Evolutionary conservation across 495 filamentous ascomycete species (phyloP).

Genomic region (Lasiosphaeriaceae sp.): DNA sequence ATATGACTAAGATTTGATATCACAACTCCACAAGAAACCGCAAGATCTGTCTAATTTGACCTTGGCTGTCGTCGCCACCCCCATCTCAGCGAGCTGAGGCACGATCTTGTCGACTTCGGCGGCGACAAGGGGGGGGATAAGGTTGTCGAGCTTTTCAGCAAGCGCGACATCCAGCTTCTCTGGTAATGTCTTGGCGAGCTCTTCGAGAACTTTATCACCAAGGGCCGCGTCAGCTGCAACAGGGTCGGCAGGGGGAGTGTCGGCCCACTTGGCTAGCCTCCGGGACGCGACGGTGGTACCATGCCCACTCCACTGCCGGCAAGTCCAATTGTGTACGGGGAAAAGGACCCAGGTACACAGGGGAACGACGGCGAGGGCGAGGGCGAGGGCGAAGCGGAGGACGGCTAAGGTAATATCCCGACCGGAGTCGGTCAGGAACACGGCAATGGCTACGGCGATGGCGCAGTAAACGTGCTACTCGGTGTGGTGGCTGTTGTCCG

Average conservation of each 20-base stretch:
- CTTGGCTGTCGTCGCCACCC: background rate
- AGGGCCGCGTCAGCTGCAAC: background rate
- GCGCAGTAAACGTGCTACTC: constrained; percentile 1
- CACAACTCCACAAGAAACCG: no score
- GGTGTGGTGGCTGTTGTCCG: background rate
- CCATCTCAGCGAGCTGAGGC: background rate
- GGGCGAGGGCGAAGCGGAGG: background rate
- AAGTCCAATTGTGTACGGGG: background rate
- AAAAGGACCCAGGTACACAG: background rate
- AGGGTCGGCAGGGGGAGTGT: background rate
- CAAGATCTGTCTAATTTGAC: no score
- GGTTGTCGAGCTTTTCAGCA: background rate
- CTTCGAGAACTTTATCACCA: background rate
- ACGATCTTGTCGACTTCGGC: background rate
- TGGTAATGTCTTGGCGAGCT: background rate
- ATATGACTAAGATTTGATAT: no score
- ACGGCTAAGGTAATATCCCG: background rate
- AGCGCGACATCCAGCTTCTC: background rate
- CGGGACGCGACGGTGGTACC: background rate
- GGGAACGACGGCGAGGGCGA: background rate
- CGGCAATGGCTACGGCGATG: background rate
- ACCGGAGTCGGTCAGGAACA: background rate
- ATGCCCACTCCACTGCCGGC: background rate
- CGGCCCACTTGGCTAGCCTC: constrained; percentile 1
- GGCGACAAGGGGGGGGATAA: background rate